Evolutionary conservation across 2,329 filamentous ascomycete genomes (phyloP), one percentile per base, ranked within the genome.

Genomic region (Didymella arachidicola): DNA sequence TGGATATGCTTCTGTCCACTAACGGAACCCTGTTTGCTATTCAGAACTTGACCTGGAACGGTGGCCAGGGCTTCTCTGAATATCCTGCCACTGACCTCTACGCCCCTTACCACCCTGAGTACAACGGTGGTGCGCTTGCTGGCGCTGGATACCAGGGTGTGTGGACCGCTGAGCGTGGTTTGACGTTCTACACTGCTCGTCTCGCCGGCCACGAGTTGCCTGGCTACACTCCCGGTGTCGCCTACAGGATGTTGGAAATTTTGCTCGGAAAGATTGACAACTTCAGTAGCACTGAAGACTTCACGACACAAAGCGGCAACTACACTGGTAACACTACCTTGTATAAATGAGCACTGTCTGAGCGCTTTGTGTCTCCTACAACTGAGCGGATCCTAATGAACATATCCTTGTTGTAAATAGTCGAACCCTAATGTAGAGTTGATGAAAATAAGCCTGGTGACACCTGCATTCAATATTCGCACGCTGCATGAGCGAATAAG

Each of bases 11-110:
- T 4, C 77, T 85, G 45, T 72, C 75, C 46, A 81, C 81, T 27
- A 83, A 84, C 63, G 82, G 82, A 2, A 84, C 82, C 0, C 74
- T 84, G 4, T 74, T 85, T 19, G 78, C 80, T 3, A 74, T 85
- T 38, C 82, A 84, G 66, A 84, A 84, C 70, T 79, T 83, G 75
- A 84, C 82, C 2, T 84, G 82, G 81, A 79, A 82, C 65, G 82
- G 82, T 14, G 60, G 68, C 2, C 79, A 82, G 49, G 82, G 82
- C 11, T 78, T 84, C 41, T 76, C 80, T 25, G 56, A 68, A 5
- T 77, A 78, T 22, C 82, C 82, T 0, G 67, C 61, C 18, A 74
- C 68, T n/a, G 70, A 71, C 1, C 76, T 82, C 42, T 81, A 79
- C 59, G 75, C 75, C 0, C 80, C 81, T 0, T 79, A 79, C 66